phyloP scores from a whole-genome alignment of 306 rosid species.

The Cucurbita argyrosperma region DNA sequence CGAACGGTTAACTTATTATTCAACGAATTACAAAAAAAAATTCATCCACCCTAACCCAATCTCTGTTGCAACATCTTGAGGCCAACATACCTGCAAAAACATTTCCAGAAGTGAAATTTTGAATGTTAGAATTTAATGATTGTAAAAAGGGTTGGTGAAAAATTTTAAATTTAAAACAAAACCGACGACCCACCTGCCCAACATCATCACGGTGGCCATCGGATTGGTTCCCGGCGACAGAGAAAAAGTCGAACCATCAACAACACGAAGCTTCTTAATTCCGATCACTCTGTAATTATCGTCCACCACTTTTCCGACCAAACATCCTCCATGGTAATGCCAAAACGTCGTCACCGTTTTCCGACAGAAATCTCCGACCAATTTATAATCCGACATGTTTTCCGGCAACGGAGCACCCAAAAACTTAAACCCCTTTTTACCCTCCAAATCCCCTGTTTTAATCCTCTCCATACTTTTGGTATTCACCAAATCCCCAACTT shows the following conservation, averaged over 20 bases:
- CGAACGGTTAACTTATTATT: too few relatives aligned
- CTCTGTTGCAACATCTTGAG: background rate
- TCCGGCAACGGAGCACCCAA: background rate
- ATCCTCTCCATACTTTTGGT: background rate
- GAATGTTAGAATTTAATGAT: too few relatives aligned
- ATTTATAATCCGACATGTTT: background rate
- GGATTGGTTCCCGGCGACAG: conserved; percentile 4
- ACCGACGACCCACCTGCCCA: background rate
- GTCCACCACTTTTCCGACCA: conserved; percentile 6
- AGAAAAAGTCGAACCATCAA: conserved; percentile 1
- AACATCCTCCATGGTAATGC: conserved; percentile 9
- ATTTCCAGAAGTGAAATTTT: background rate
- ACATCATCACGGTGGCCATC: conserved; percentile 3
- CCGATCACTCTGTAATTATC: background rate
- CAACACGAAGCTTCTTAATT: background rate
- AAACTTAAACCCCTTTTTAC: background rate
- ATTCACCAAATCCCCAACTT: background rate
- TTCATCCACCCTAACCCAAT: background rate
- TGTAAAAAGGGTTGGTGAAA: too few relatives aligned
- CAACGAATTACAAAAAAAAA: too few relatives aligned
- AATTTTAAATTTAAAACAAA: background rate
- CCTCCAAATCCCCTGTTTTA: background rate
- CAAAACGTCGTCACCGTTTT: background rate
- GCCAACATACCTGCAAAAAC: background rate
- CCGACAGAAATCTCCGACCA: background rate